A percentile compares a stretch with the other conserved stretches of the same genome.
Conservation (phyloP, 2,329 filamentous ascomycete species). For the Talaromyces sp. region DNA sequence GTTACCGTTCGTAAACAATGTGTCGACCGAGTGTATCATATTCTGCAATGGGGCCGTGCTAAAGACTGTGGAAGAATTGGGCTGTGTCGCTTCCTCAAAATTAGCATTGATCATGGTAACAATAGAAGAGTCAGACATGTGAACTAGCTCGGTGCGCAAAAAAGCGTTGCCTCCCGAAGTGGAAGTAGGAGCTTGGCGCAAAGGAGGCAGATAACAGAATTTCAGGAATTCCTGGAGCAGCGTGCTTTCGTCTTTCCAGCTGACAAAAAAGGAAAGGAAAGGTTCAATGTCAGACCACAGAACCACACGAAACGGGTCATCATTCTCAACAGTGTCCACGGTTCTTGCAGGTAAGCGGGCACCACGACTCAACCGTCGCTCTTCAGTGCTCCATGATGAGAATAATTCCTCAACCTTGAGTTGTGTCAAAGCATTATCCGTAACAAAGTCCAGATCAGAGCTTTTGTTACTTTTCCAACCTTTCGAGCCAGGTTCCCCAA, state of each 20-base stretch:
- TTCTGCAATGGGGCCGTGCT: slow-evolving; percentile 30
- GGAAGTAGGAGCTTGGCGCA: slow-evolving; percentile 31
- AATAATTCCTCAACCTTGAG: slow-evolving; percentile 35
- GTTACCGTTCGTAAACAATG: slow-evolving; percentile 50
- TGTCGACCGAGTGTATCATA: slow-evolving; percentile 47
- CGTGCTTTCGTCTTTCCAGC: slow-evolving; percentile 36
- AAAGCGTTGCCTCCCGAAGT: slow-evolving; percentile 55
- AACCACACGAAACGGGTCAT: slow-evolving; percentile 79
- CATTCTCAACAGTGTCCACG: slow-evolving; percentile 69
- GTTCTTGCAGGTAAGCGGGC: slow-evolving; percentile 67
- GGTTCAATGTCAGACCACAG: slow-evolving; percentile 72
- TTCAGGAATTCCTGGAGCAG: slow-evolving; percentile 69
- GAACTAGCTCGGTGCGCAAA: slow-evolving; percentile 42
- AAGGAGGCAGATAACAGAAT: slow-evolving; percentile 63
- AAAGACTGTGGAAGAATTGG: slow-evolving; percentile 32
- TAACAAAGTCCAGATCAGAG: slow-evolving; percentile 34
- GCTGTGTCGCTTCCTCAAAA: slow-evolving; percentile 25
- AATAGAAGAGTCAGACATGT: slow-evolving; percentile 25
- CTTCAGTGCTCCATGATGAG: slow-evolving; percentile 50
- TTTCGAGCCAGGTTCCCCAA: slow-evolving; percentile 68
- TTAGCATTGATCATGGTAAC: slow-evolving; percentile 11
- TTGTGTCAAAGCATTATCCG: slow-evolving; percentile 23
- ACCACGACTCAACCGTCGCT: slow-evolving; percentile 49
- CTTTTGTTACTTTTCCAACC: slow-evolving; percentile 59
- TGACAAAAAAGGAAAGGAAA: slow-evolving; percentile 49